These are phyloP conservation scores for Talaromyces sp. DNA, from an alignment of 2,329 filamentous ascomycete species.

Conservation along the genomic window DNA sequence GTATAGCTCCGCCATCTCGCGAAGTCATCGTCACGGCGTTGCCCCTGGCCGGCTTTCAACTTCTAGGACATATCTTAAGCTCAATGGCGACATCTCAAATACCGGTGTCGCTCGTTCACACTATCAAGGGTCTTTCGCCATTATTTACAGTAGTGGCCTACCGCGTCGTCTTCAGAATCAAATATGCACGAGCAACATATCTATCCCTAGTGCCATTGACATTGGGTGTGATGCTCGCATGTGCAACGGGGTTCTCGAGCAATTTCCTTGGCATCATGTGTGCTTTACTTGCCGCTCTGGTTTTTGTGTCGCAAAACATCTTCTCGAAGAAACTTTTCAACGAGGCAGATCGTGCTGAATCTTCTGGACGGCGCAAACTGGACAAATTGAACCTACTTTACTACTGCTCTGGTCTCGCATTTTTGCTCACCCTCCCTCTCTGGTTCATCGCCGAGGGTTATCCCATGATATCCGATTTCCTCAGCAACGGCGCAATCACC, in stretches of 20 bases:
- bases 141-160: constrained; percentile 94
- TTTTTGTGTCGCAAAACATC: constrained; percentile 98
- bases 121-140: constrained; percentile 94
- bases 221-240: constrained; percentile 90
- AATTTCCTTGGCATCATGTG: constrained; percentile 88
- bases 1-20: constrained; percentile 72
- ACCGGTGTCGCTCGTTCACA: constrained; percentile 93
- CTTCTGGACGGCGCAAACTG: constrained; percentile 67
- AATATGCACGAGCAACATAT: constrained; percentile 82
- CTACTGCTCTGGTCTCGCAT: constrained; percentile 93
- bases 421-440: constrained; percentile 79
- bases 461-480: constrained; percentile 68
- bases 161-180: constrained; percentile 79
- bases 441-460: constrained; percentile 93
- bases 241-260: constrained; percentile 82
- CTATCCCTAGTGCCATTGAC: constrained; percentile 86
- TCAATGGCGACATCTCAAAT: constrained; percentile 93
- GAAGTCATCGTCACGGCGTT: constrained; percentile 83
- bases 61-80: constrained; percentile 87
- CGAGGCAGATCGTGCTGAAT: constrained; percentile 79
- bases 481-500: constrained; percentile 73
- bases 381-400: constrained; percentile 96
- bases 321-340: constrained; percentile 98
- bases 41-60: constrained; percentile 88
- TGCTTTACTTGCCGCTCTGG: constrained; percentile 80